phyloP scores from a whole-genome alignment of 1,139 yeast species.

The Scheffersomyces quercinus region DNA sequence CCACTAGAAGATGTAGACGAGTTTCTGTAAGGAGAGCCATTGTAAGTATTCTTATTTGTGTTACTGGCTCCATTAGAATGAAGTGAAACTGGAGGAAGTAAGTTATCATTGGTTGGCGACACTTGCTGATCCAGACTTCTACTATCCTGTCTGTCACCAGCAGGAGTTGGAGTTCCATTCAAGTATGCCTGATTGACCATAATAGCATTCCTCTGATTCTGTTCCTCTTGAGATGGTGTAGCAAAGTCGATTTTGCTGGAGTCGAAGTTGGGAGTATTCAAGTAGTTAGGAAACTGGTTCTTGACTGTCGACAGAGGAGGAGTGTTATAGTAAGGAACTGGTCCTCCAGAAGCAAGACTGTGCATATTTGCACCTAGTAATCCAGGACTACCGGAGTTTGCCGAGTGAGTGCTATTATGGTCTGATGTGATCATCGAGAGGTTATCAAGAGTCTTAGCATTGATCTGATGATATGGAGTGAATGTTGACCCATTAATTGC shows the following conservation, averaged over 20 bases:
- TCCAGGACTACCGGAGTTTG: background rate
- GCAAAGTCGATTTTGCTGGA: slow-evolving; percentile 4
- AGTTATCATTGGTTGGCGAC: slow-evolving; percentile 14
- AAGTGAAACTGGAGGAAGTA: slow-evolving; percentile 36
- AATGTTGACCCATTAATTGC: slow-evolving; percentile 15
- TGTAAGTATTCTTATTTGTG: background rate
- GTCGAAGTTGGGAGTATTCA: slow-evolving; percentile 12
- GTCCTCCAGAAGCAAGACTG: background rate
- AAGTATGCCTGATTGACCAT: background rate
- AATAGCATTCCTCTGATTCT: background rate
- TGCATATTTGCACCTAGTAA: background rate
- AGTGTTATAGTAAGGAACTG: slow-evolving; percentile 14
- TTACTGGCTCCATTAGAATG: background rate
- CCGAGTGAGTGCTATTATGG: background rate
- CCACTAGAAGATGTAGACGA: background rate
- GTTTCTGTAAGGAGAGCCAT: background rate
- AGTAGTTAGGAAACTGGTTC: slow-evolving; percentile 13
- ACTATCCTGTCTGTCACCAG: slow-evolving; percentile 1
- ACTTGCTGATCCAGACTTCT: background rate
- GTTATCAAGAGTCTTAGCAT: slow-evolving; percentile 39
- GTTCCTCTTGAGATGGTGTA: slow-evolving; percentile 7
- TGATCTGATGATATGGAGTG: slow-evolving; percentile 26
- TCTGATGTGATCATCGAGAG: slow-evolving; percentile 28
- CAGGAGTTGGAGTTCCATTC: background rate
- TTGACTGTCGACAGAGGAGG: slow-evolving; percentile 21